A percentile compares a stretch with the other conserved stretches of the same genome.
Evolutionary conservation across 2,329 filamentous ascomycete genomes (phyloP).

Genomic region (Thielaviopsis punctulata): DNA sequence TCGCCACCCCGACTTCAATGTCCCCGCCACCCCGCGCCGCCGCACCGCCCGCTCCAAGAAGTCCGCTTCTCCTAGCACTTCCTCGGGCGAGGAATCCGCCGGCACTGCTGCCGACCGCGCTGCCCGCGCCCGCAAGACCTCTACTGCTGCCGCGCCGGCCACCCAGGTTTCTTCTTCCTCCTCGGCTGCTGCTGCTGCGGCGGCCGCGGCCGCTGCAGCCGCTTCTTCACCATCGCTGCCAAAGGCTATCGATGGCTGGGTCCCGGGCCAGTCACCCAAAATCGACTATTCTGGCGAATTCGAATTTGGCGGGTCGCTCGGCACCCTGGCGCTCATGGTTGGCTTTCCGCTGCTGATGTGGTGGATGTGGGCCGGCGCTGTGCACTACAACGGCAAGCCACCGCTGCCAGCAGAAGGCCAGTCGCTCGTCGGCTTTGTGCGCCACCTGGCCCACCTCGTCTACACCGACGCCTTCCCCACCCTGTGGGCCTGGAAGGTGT

Average conservation of each 20-base stretch:
- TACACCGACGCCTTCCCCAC: constrained; percentile 77
- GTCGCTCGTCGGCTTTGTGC: constrained; percentile 51
- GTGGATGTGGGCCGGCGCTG: constrained; percentile 97
- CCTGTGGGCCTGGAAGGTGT: constrained; percentile 72
- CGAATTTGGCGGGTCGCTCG: constrained; percentile 81
- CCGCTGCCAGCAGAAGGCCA: constrained; percentile 50
- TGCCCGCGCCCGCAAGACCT: constrained; percentile 4
- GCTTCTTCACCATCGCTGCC: constrained; percentile 14
- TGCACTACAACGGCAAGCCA: constrained; percentile 74
- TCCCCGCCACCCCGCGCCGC: background rate
- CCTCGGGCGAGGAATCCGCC: background rate
- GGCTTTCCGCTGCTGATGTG: constrained; percentile 92
- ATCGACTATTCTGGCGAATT: constrained; percentile 45
- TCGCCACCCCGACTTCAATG: background rate
- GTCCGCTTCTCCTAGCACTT: background rate
- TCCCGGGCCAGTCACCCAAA: constrained; percentile 41
- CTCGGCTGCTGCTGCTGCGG: constrained; percentile 3
- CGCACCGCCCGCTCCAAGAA: background rate
- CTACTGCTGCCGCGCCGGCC: background rate
- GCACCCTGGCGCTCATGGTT: constrained; percentile 71
- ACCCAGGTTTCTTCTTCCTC: too few species aligned
- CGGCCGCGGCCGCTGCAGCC: constrained; percentile 16
- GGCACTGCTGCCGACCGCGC: background rate
- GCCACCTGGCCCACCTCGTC: constrained; percentile 52
- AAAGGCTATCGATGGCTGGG: constrained; percentile 37